A percentile compares a stretch with the other conserved stretches of the same genome.
Conservation (phyloP, 2,329 filamentous ascomycete genomes). For the Fusarium mexicanum region DNA sequence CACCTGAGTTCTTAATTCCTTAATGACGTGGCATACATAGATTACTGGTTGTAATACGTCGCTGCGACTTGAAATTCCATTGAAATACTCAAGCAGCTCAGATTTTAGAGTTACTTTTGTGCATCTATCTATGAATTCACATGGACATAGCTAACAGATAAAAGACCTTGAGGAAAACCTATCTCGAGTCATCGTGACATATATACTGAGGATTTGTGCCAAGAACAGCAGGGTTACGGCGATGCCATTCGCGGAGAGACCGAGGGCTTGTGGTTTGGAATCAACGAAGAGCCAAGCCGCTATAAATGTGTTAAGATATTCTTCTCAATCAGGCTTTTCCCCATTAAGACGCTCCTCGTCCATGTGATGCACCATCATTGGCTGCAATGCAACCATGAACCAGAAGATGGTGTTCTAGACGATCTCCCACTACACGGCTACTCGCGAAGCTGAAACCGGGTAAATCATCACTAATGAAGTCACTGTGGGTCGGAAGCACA, state of each 20-base stretch:
- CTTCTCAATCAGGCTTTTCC: neutral
- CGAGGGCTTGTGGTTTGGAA: neutral
- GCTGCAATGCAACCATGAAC: neutral
- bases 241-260: fast-evolving
- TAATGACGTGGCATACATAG: neutral
- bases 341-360: neutral
- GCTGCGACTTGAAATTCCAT: fast-evolving
- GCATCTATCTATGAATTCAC: neutral
- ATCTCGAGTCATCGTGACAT: neutral
- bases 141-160: too few relatives aligned
- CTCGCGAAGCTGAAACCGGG: fast-evolving
- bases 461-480: neutral
- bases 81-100: neutral
- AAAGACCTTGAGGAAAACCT: neutral
- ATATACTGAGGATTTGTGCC: fast-evolving
- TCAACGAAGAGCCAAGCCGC: neutral
- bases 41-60: neutral
- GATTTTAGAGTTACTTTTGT: fast-evolving
- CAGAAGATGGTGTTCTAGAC: fast-evolving
- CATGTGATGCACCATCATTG: neutral
- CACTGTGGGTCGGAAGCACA: neutral
- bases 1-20: fast-evolving
- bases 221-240: too few relatives aligned
- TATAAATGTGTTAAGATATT: neutral
- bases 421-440: fast-evolving